Conservation (phyloP, 2,329 filamentous ascomycete genomes). For the Fragosphaeria purpurea region DNA sequence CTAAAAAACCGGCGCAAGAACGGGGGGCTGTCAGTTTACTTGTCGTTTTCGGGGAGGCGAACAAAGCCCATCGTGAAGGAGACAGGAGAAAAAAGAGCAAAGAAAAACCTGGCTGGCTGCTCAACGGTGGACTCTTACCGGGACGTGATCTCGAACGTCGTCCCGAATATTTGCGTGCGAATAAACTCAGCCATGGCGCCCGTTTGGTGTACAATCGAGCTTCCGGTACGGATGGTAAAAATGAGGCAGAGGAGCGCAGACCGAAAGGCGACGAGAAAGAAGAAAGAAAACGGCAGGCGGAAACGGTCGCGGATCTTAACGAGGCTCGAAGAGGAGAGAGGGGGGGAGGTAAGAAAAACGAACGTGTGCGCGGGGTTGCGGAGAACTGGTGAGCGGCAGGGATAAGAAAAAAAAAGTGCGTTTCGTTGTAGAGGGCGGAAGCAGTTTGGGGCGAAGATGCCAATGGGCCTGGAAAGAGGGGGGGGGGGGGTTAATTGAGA, state of each 20-base stretch:
- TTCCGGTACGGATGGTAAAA: too few species aligned
- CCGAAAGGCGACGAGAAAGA: too few species aligned
- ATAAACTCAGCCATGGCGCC: constrained; percentile 95
- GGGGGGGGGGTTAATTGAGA: neutral
- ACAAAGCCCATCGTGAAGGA: neutral
- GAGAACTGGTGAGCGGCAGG: neutral
- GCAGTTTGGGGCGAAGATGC: too few species aligned
- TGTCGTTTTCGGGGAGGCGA: too few species aligned
- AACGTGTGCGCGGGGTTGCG: neutral
- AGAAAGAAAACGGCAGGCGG: too few species aligned
- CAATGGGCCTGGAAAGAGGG: too few species aligned
- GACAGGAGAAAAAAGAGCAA: neutral
- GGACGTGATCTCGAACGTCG: constrained; percentile 98
- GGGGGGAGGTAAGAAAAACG: too few species aligned
- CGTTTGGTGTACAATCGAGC: neutral
- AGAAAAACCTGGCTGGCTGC: neutral
- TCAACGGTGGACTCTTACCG: constrained; percentile 45
- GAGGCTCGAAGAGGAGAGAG: too few species aligned
- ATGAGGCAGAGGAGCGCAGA: constrained; percentile 5
- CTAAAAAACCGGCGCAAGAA: constrained; percentile 31
- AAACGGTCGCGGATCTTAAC: too few species aligned
- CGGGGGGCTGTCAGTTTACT: neutral
- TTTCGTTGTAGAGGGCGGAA: too few species aligned
- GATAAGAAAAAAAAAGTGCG: neutral
- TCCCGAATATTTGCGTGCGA: constrained; percentile 97